Percentiles rank a stretch among this genome's conserved stretches.
phyloP scores from a whole-genome alignment of 306 rosid species.

The Prunus padus region DNA sequence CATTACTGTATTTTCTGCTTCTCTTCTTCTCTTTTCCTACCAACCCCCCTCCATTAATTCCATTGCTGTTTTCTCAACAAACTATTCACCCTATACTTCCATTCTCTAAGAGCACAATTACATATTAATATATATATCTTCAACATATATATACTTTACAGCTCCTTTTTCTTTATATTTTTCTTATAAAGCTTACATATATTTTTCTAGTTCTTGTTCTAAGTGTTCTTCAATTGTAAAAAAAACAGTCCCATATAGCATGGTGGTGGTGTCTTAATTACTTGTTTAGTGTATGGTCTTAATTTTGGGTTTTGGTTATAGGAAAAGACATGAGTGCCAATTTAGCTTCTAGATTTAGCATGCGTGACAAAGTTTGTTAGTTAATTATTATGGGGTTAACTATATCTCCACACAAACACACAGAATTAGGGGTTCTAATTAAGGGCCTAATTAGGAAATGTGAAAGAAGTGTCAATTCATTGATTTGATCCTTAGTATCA shows the following conservation, averaged over 20 bases:
- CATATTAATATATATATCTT: not conserved
- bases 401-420: not conserved
- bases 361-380: not conserved
- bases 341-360: not conserved
- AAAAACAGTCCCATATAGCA: not conserved
- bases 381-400: not conserved
- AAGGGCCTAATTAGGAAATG: not conserved
- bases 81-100: not conserved
- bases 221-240: not conserved
- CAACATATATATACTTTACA: not conserved
- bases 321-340: not conserved
- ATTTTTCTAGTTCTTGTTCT: not conserved
- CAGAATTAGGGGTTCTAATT: not conserved
- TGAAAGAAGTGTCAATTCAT: not conserved
- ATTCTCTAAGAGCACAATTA: not conserved
- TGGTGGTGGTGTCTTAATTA: not conserved
- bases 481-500: not conserved
- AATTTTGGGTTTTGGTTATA: not conserved
- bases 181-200: not conserved
- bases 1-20: constrained; percentile 56
- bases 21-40: not conserved
- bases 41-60: not conserved
- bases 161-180: not conserved
- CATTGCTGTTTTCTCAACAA: not conserved
- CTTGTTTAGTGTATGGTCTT: not conserved